Base-by-base conservation (phyloP, 495 filamentous ascomycete genomes). In the Tuber borchii region DNA sequence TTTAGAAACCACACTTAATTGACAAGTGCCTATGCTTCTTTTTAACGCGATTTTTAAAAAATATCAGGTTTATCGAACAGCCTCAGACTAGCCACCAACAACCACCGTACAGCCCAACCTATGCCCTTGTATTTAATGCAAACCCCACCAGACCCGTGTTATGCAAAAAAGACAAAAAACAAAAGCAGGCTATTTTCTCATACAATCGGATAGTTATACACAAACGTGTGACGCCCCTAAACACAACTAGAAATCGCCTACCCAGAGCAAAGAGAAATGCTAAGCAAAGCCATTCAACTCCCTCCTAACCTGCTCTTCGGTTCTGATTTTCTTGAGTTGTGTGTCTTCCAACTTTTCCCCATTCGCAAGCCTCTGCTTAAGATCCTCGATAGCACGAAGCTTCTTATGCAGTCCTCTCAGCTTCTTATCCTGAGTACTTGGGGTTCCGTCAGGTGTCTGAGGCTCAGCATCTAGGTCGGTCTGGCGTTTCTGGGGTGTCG, bases 291-390 rank as follows among this genome's bases (percentile, higher is more conserved):
- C 86, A 88, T 90, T 88, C 71, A 99, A 84, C 84, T 99, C 95
- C 84, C 90, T 92, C 74, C 93, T 87, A 45, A 99, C 93, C 12
- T 86, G 83, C 45, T 89, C 87, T 86, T 97, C 96, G 7, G 94
- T 99, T 34, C 89, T 88, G 77, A 99, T 99, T 88, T 99, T 99
- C 89, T 95, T 96, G 87, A 98, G 89, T 86, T 99, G 95, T 70
- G 95, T 99, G 83, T 97, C 94, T 85, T 99, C 95, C 74, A 99
- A 84, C 86, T 97, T 97, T 88, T 99, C 95, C 17, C 95, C 96
- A 48, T 90, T 90, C 5, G 95, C 95, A 77, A 93, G 89, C 72
- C 95, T 89, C 93, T 97, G 95, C 87, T 98, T 97, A 74, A 99
- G 86, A 83, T 99, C 95, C 79, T 98, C 95, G 81, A 99, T 99